phyloP scores from a whole-genome alignment of 2,329 filamentous ascomycete species.

The Orbilia oligospora region DNA sequence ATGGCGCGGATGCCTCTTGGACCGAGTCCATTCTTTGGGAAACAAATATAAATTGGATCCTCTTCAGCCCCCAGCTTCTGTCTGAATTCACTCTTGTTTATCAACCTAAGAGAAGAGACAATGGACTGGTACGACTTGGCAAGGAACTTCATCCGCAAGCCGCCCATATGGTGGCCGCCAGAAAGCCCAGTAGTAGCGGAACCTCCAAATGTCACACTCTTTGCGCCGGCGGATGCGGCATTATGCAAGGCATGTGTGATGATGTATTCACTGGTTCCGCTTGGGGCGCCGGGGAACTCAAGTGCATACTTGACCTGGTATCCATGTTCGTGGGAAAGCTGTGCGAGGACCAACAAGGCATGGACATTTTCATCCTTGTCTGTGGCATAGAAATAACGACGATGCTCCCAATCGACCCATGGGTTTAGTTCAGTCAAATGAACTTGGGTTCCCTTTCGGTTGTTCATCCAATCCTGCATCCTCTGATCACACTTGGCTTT shows the following conservation, averaged over 20 bases:
- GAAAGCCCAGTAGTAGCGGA: slow-evolving; percentile 82
- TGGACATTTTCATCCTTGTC: slow-evolving; percentile 80
- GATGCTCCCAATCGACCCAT: slow-evolving; percentile 86
- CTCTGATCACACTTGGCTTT: slow-evolving; percentile 78
- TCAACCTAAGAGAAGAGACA: slow-evolving; percentile 84
- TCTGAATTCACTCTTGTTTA: slow-evolving; percentile 88
- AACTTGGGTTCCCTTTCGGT: slow-evolving; percentile 86
- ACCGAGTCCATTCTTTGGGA: slow-evolving; percentile 86
- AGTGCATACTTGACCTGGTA: slow-evolving; percentile 98
- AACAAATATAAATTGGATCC: slow-evolving; percentile 89
- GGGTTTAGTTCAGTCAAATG: slow-evolving; percentile 91
- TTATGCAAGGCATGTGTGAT: slow-evolving; percentile 80
- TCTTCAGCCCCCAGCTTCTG: slow-evolving; percentile 89
- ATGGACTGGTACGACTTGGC: slow-evolving; percentile 85
- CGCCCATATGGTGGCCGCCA: slow-evolving; percentile 84
- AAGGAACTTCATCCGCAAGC: slow-evolving; percentile 83
- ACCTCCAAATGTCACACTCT: slow-evolving; percentile 85
- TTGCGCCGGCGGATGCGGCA: slow-evolving; percentile 73
- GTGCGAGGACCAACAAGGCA: slow-evolving; percentile 85
- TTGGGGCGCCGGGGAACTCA: slow-evolving; percentile 89
- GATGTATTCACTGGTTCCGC: slow-evolving; percentile 86
- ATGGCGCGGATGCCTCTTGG: slow-evolving; percentile 86
- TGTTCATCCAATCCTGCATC: slow-evolving; percentile 83
- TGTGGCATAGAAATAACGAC: slow-evolving; percentile 86
- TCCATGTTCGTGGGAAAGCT: slow-evolving; percentile 83